phyloP scores from a whole-genome alignment of 2,329 filamentous ascomycete species.

The Pleomassaria siparia region DNA sequence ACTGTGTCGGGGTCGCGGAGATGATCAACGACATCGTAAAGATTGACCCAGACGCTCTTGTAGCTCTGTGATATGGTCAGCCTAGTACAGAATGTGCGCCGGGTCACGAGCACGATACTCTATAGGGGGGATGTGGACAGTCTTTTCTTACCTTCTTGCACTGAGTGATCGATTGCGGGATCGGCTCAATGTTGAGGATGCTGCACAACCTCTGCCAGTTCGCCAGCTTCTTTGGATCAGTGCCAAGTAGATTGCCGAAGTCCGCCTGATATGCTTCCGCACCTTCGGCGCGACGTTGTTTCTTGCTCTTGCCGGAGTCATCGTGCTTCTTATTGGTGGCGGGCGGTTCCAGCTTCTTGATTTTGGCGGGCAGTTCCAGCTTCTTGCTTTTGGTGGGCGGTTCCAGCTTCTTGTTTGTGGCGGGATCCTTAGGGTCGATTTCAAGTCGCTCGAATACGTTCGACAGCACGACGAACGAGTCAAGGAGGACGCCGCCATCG shows the following conservation, averaged over 20 bases:
- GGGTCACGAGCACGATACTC: not conserved
- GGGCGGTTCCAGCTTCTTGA: not conserved
- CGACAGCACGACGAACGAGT: not conserved
- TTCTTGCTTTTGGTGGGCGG: not conserved
- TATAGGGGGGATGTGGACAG: not conserved
- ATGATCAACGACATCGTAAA: not conserved
- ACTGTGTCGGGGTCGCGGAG: not conserved
- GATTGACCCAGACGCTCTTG: not conserved
- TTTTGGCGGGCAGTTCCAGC: not conserved
- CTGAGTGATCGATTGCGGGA: not conserved
- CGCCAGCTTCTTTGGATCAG: not conserved
- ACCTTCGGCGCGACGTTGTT: not conserved
- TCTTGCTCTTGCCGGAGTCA: not conserved
- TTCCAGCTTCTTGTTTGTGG: not conserved
- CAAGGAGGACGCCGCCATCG: not conserved
- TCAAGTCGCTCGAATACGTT: not conserved
- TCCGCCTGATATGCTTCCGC: not conserved
- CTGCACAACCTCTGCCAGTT: not conserved
- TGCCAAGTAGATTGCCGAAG: not conserved
- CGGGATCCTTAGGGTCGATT: not conserved
- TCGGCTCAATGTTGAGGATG: not conserved
- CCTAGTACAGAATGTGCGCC: not conserved
- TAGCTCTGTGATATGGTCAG: not conserved
- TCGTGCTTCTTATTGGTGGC: not conserved
- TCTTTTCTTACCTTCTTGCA: not conserved